phyloP scores from a whole-genome alignment of 352 stramenopile genomes.

The Phytophthora idaei region DNA sequence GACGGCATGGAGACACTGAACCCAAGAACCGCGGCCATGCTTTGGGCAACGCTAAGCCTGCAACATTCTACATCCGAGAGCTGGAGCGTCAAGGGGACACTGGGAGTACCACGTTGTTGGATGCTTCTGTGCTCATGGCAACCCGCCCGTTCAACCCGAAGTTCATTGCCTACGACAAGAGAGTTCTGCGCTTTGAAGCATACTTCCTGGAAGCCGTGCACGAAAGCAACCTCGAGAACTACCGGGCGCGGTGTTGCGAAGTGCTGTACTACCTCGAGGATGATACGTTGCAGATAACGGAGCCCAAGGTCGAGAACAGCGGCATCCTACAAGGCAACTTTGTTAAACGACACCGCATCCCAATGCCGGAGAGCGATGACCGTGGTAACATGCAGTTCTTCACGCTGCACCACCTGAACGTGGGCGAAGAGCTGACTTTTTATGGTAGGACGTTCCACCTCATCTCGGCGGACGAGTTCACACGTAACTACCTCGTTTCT shows the following conservation, averaged over 20 bases:
- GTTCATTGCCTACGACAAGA: constrained; percentile 83
- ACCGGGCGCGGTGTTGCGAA: constrained; percentile 76
- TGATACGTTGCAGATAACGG: constrained; percentile 87
- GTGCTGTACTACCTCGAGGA: constrained; percentile 90
- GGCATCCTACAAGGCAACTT: constrained; percentile 91
- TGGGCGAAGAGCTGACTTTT: constrained; percentile 75
- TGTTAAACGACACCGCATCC: constrained; percentile 83
- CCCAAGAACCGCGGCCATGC: constrained; percentile 69
- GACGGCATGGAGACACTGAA: constrained; percentile 73
- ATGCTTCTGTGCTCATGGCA: constrained; percentile 42
- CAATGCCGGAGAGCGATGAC: constrained; percentile 79
- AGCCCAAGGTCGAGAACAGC: constrained; percentile 90
- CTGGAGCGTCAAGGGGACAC: constrained; percentile 60
- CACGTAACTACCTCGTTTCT: constrained; percentile 61
- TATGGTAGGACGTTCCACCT: constrained; percentile 85
- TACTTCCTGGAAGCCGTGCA: constrained; percentile 90
- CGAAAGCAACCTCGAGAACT: constrained; percentile 89
- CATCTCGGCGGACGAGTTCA: constrained; percentile 74
- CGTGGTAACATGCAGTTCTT: constrained; percentile 79
- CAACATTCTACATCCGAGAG: constrained; percentile 75
- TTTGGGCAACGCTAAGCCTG: constrained; percentile 66
- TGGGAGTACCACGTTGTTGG: constrained; percentile 53
- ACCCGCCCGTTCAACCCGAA: constrained; percentile 60
- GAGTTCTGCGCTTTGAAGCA: constrained; percentile 85
- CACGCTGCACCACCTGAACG: constrained; percentile 57